phyloP scores from a whole-genome alignment of 2,329 filamentous ascomycete genomes.

The Tolypocladium guangdongense region DNA sequence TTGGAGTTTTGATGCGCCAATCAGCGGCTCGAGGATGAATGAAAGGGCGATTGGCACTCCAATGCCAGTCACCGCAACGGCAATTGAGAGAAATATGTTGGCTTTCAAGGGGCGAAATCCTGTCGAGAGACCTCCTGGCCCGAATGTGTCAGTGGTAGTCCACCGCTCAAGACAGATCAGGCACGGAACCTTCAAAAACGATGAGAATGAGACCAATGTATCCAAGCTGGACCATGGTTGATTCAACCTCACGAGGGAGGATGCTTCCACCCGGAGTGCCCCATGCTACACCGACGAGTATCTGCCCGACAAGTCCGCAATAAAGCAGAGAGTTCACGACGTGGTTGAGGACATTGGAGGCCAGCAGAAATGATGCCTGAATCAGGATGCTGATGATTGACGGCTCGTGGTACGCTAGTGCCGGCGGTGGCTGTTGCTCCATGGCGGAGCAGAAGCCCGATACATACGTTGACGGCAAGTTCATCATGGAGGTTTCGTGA shows the following conservation, averaged over 20 bases:
- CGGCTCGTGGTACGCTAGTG: slow-evolving; percentile 51
- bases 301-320: slow-evolving; percentile 62
- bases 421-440: background rate
- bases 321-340: slow-evolving; percentile 49
- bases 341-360: slow-evolving; percentile 48
- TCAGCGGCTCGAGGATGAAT: slow-evolving; percentile 43
- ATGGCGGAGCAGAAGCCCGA: too few relatives aligned
- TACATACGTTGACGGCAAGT: background rate
- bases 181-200: slow-evolving; percentile 51
- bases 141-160: background rate
- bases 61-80: slow-evolving; percentile 58
- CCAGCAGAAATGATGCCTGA: slow-evolving; percentile 49
- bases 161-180: too few relatives aligned
- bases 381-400: slow-evolving; percentile 47
- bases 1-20: slow-evolving; percentile 43
- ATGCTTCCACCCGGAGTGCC: slow-evolving; percentile 54
- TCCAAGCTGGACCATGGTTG: slow-evolving; percentile 51
- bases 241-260: slow-evolving; percentile 41
- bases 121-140: slow-evolving; percentile 40
- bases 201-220: slow-evolving; percentile 64
- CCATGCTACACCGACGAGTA: slow-evolving; percentile 60
- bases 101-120: slow-evolving; percentile 33
- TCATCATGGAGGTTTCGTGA: too few relatives aligned
- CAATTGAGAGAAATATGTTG: slow-evolving; percentile 48
- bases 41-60: slow-evolving; percentile 52